These are phyloP conservation scores for Mucor racemosus DNA, from an alignment of 371 early-diverging fungal species.

Conservation along the genomic window DNA sequence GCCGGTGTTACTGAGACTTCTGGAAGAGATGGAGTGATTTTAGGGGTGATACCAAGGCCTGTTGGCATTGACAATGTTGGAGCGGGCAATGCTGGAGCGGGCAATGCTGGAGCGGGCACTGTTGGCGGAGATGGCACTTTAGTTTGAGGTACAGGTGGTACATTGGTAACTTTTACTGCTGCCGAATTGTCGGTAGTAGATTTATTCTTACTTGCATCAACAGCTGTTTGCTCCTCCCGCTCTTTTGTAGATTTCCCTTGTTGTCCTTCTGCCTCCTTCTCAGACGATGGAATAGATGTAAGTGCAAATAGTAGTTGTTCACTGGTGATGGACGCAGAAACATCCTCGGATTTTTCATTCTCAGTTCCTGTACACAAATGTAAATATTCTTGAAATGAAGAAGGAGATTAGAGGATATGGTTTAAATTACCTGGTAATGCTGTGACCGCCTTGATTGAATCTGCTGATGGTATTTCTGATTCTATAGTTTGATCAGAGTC, in stretches of 20 bases:
- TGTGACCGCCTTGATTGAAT: constrained; percentile 20
- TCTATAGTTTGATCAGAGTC: background rate
- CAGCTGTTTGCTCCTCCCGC: background rate
- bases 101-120: too few species aligned
- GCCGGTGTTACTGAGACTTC: background rate
- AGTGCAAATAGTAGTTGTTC: constrained; percentile 47
- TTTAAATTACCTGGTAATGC: background rate
- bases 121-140: background rate
- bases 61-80: background rate
- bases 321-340: constrained; percentile 29
- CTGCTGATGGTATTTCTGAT: constrained; percentile 20
- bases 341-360: constrained; percentile 4
- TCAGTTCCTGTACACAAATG: background rate
- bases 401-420: background rate
- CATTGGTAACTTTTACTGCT: background rate
- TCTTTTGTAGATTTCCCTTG: background rate
- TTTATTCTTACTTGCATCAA: background rate
- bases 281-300: constrained; percentile 31
- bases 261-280: background rate
- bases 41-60: constrained; percentile 8
- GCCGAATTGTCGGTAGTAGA: background rate
- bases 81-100: too few species aligned
- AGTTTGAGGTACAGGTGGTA: background rate
- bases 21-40: background rate
- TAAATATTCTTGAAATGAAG: background rate